Percentiles rank a stretch among this genome's conserved stretches.
Evolutionary conservation across 345 rosid genomes (phyloP).

Genomic region (Diplotaxis tenuifolia): DNA sequence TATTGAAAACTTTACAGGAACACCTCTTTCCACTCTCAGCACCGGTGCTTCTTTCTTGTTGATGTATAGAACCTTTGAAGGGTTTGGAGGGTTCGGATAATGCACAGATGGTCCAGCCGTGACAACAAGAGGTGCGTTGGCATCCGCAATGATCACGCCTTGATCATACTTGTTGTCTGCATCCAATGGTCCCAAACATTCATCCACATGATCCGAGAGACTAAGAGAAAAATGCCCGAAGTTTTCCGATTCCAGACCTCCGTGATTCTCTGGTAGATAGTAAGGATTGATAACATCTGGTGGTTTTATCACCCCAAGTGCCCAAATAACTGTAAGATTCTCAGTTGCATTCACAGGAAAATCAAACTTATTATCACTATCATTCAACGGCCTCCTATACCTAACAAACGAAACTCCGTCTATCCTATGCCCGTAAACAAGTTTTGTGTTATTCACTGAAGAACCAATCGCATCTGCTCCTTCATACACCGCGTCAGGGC

Average conservation of each 20-base stretch:
- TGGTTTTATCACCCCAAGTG: constrained; percentile 84
- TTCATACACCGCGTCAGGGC: constrained; percentile 74
- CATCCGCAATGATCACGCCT: constrained; percentile 40
- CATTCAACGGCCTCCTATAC: constrained; percentile 61
- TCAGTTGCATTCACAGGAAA: constrained; percentile 56
- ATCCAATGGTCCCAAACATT: constrained; percentile 40
- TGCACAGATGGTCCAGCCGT: constrained; percentile 41
- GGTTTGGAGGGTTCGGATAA: constrained; percentile 44
- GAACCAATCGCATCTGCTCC: constrained; percentile 39
- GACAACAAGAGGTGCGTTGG: constrained; percentile 40
- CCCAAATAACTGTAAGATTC: constrained; percentile 75
- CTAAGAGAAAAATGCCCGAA: constrained; percentile 37
- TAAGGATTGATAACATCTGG: constrained; percentile 72
- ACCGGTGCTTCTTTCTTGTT: constrained; percentile 45
- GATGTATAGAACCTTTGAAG: constrained; percentile 36
- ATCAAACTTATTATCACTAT: constrained; percentile 68
- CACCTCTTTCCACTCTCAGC: constrained; percentile 43
- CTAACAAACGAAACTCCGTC: constrained; percentile 92
- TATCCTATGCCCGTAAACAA: constrained; percentile 87
- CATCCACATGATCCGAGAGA: constrained; percentile 34
- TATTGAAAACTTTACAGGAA: constrained; percentile 40
- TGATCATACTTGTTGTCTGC: constrained; percentile 40
- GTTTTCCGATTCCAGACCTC: constrained; percentile 45
- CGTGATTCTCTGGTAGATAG: constrained; percentile 89
- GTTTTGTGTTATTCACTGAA: constrained; percentile 60